Base-by-base conservation (phyloP, 352 stramenopile species). In the Halophytophthora batemanensis region DNA sequence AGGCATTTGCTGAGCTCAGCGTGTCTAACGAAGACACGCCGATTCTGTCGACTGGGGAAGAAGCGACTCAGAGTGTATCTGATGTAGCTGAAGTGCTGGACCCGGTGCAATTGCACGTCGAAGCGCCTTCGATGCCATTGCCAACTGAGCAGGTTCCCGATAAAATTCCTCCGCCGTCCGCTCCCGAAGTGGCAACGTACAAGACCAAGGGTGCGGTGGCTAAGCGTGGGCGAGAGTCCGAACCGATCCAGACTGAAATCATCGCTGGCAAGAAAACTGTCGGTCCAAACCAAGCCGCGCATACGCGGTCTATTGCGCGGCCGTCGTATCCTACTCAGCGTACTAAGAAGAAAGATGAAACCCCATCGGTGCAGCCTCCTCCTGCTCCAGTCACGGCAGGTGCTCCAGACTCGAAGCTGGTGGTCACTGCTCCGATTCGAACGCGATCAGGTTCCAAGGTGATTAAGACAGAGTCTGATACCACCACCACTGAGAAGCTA, bases 321-420 rank as follows among this genome's bases (percentile, higher is more conserved):
- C 33, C 55, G 8, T 39, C 25, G 25, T 53, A 38, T 22, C 35
- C 28, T 17, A 4, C 25, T 10, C 55, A 45, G 14, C 50, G 33
- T 14, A 61, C 62, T 31, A 64, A 69, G 56, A 56, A 50, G 33
- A 69, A 61, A 8, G 45, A 45, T 17, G 46, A 58, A 31, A 18
- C 57, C 17, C 50, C 45, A 21, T 28, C 25, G 25, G 25, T 47
- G 15, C 60, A 50, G 2, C 53, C 61, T 28, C 43, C 54, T 23
- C 19, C 56, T 28, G 52, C 46, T 10, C 54, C 51, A 49, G n/a
- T 44, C 18, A 39, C 35, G 14, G 25, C 41, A 35, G 21, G 25
- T 12, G 6, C 35, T 21, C 58, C 40, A 13, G 47, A 59, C 50
- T 52, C 50, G n/a, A 47, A 29, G 2, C 34, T 46, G n/a, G 62